A percentile compares a stretch with the other conserved stretches of the same genome.
Evolutionary conservation across 2,329 filamentous ascomycete species (phyloP).

Genomic region (Epichloe sibirici): DNA sequence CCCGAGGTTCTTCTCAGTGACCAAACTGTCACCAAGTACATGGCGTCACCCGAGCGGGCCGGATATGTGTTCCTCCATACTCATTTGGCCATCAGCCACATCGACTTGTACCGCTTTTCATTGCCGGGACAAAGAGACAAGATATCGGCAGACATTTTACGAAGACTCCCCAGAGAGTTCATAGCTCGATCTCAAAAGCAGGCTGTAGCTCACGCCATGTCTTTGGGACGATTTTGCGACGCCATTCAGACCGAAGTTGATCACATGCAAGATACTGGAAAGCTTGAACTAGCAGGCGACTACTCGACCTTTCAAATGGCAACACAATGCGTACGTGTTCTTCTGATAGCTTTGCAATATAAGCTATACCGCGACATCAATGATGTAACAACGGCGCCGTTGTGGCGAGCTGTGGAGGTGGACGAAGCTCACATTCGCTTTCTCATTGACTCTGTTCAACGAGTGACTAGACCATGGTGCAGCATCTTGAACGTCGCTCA

Average conservation of each 20-base stretch:
- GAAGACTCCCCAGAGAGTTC: slow-evolving; percentile 24
- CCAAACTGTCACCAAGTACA: slow-evolving; percentile 20
- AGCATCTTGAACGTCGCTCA: slow-evolving; percentile 16
- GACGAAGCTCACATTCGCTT: slow-evolving; percentile 20
- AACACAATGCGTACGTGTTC: slow-evolving; percentile 19
- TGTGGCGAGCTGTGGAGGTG: slow-evolving; percentile 20
- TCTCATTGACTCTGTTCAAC: slow-evolving; percentile 22
- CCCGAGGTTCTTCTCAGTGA: slow-evolving; percentile 22
- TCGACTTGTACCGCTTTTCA: slow-evolving; percentile 28
- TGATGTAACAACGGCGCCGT: slow-evolving; percentile 24
- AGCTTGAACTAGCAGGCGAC: slow-evolving; percentile 17
- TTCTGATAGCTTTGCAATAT: slow-evolving; percentile 24
- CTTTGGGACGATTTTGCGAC: slow-evolving; percentile 24
- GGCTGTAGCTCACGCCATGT: slow-evolving; percentile 26
- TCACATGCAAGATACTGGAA: slow-evolving; percentile 13
- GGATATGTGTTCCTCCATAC: slow-evolving; percentile 27
- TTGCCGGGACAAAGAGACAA: slow-evolving; percentile 23
- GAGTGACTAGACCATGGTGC: slow-evolving; percentile 21
- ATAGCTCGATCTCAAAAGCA: slow-evolving; percentile 25
- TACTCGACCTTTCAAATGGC: slow-evolving; percentile 20
- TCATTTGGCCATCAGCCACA: slow-evolving; percentile 22
- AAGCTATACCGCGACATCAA: slow-evolving; percentile 22
- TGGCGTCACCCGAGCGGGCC: slow-evolving; percentile 18
- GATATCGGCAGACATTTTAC: slow-evolving; percentile 19
- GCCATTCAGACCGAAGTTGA: slow-evolving; percentile 19